These are phyloP conservation scores for Sisymbrium altissimum DNA, from an alignment of 345 rosid species.

Conservation along the genomic window DNA sequence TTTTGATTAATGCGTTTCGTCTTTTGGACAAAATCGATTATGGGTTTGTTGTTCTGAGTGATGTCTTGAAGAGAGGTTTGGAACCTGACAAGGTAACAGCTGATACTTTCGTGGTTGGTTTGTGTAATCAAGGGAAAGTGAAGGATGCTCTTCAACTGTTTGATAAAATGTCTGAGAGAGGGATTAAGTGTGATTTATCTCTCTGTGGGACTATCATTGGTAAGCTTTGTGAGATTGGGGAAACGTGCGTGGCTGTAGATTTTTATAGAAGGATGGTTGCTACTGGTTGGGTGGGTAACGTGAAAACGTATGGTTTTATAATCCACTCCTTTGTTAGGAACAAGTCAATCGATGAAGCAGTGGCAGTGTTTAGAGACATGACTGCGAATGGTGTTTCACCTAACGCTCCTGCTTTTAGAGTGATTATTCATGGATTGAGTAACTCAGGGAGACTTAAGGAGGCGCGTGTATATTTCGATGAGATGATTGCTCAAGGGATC, in stretches of 20 bases:
- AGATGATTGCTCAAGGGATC: background rate
- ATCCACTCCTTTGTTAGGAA: background rate
- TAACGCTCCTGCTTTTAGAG: background rate
- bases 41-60: background rate
- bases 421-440: background rate
- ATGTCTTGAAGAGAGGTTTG: background rate
- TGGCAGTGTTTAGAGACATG: background rate
- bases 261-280: background rate
- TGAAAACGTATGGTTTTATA: background rate
- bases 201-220: background rate
- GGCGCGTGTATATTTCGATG: background rate
- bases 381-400: background rate
- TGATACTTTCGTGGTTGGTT: background rate
- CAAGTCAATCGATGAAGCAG: background rate
- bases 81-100: background rate
- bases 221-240: background rate
- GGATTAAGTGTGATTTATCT: background rate
- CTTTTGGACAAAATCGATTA: background rate
- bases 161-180: slow-evolving; percentile 10
- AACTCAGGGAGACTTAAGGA: background rate
- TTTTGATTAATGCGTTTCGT: background rate
- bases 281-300: background rate
- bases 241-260: background rate
- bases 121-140: background rate
- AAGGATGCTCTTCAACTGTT: background rate